These are phyloP conservation scores for Alternaria sp. DNA, from an alignment of 2,329 filamentous ascomycete genomes.

Conservation along the genomic window DNA sequence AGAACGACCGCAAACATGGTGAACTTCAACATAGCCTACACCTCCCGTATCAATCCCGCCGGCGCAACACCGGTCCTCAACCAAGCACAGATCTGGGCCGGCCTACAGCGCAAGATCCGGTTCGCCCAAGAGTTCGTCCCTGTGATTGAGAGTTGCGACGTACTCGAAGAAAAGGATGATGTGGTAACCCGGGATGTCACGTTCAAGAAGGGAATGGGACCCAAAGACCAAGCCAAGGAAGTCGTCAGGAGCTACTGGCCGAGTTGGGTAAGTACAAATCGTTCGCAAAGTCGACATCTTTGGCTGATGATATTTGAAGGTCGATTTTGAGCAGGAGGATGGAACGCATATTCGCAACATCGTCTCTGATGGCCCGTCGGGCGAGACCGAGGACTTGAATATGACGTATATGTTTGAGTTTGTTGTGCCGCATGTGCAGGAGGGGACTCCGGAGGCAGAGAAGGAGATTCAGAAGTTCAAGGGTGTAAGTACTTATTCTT, in stretches of 20 bases:
- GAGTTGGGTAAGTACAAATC: constrained; percentile 45
- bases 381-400: constrained; percentile 43
- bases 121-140: constrained; percentile 56
- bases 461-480: constrained; percentile 34
- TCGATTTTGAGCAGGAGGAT: constrained; percentile 55
- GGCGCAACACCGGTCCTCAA: constrained; percentile 47
- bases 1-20: constrained; percentile 42
- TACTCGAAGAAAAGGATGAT: constrained; percentile 48
- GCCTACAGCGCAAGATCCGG: constrained; percentile 56
- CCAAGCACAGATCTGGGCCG: constrained; percentile 51
- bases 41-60: constrained; percentile 54
- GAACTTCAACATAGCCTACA: constrained; percentile 51
- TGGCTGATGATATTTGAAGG: constrained; percentile 31
- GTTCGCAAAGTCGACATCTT: background rate
- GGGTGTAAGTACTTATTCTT: constrained; percentile 20
- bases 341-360: constrained; percentile 55
- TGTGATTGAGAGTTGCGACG: constrained; percentile 50
- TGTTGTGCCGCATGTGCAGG: constrained; percentile 43
- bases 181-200: constrained; percentile 46
- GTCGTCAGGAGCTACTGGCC: constrained; percentile 48
- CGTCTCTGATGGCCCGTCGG: constrained; percentile 48
- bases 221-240: constrained; percentile 44
- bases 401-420: constrained; percentile 59
- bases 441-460: constrained; percentile 44
- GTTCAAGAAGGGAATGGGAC: constrained; percentile 48